Evolutionary conservation across 352 stramenopile species (phyloP), one percentile per base, ranked within the genome.

Genomic region (Phytophthora constricta): DNA sequence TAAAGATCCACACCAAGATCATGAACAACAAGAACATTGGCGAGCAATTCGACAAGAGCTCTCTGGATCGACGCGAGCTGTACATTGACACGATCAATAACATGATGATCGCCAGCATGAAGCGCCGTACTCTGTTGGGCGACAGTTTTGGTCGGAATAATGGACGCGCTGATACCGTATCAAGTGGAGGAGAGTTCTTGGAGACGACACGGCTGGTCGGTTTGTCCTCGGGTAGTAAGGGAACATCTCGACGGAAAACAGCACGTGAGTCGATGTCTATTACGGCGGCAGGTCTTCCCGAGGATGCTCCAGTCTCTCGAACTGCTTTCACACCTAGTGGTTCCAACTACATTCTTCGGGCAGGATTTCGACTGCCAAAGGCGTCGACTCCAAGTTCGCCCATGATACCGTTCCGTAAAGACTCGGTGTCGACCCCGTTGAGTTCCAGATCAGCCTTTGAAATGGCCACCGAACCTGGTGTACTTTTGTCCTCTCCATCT

Each of bases 1-100:
- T 80, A 1, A 92, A 93, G 45, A 83, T 95, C 39, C 74, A 86
- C 59, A 89, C 83, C 46, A 95, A 95, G 79, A 90, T 95, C 76
- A 91, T 91, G 80, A 91, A 95, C 62, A 95, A 95, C 78, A 95
- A 95, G 63, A 93, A 95, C 68, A 93, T 90, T 31, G 87, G 87
- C 49, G 87, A 95, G 58, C 87, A 95, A 62, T 95, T 95, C 52
- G 87, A 95, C 68, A 92, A 91, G 65, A 87, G 82, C 39, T 76
- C 81, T 14, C 72, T 95, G 9, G 86, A 95, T 31, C 70, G 87
- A 10, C 84, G 87, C 2, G 87, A 95, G 62, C 70, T 95, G 0
- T 95, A 90, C 57, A 86, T 95, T 3, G 79, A 92, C 28, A 94
- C 87, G 28, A 65, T 95, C 14, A 76, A 79, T 25, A 94, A 94